Percentiles rank a stretch among this genome's conserved stretches.
These are phyloP conservation scores for Pleodorina starrii DNA, from an alignment of 139 green algal species.

Conservation along the genomic window DNA sequence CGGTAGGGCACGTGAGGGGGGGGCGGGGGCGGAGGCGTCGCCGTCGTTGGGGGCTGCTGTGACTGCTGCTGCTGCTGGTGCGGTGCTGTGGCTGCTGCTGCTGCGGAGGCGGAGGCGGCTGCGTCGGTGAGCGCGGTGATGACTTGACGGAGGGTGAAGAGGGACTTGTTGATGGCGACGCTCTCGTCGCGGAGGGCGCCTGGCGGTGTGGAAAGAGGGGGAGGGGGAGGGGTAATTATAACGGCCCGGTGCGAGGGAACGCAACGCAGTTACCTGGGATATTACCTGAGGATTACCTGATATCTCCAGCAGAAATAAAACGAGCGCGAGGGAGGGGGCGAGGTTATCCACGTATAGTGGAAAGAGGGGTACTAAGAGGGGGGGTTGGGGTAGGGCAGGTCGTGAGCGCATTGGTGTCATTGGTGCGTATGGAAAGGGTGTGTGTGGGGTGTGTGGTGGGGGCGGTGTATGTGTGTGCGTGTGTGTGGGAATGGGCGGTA, in stretches of 20 bases:
- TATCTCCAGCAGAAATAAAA: background rate
- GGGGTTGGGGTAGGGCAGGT: too few relatives aligned
- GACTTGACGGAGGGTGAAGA: conserved; percentile 70
- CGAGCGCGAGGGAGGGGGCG: too few relatives aligned
- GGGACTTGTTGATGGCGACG: conserved; percentile 76
- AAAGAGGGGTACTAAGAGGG: background rate
- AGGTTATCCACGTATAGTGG: background rate
- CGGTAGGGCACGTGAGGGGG: conserved; percentile 60
- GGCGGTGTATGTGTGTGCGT: background rate
- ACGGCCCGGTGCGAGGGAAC: too few relatives aligned
- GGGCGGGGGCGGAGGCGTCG: background rate
- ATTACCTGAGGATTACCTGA: too few relatives aligned
- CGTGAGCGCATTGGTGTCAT: too few relatives aligned
- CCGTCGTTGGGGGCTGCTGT: too few relatives aligned
- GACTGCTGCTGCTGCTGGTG: too few relatives aligned
- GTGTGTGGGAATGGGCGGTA: too few relatives aligned
- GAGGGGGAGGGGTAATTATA: background rate
- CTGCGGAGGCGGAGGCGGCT: background rate
- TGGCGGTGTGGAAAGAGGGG: background rate
- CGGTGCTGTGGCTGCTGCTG: conserved; percentile 48
- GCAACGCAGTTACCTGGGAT: too few relatives aligned
- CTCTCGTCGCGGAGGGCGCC: conserved; percentile 61
- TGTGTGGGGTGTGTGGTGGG: too few relatives aligned
- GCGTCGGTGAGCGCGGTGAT: conserved; percentile 42
- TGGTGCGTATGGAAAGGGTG: too few relatives aligned